Evolutionary conservation across 805 yeast genomes (phyloP).

Genomic region (Geotrichum ghanense): DNA sequence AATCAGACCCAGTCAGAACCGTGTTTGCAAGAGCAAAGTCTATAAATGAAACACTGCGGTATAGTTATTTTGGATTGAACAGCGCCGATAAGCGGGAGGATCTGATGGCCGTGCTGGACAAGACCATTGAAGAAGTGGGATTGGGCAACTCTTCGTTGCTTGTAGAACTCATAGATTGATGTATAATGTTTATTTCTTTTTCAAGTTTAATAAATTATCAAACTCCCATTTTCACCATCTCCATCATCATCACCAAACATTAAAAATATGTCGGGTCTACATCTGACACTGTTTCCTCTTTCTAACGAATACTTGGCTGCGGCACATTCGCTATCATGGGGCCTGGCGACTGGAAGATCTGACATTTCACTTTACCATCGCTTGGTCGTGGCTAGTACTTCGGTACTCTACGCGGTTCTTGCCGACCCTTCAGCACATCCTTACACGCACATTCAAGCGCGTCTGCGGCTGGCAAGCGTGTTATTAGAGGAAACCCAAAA

Average conservation of each 20-base stretch:
- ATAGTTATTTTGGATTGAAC: slow-evolving; percentile 42
- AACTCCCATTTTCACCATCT: too few species aligned
- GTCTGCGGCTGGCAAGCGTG: background rate
- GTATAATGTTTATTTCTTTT: too few species aligned
- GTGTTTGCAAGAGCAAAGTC: slow-evolving; percentile 58
- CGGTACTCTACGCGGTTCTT: background rate
- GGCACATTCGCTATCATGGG: background rate
- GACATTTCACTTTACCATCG: background rate
- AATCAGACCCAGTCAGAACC: slow-evolving; percentile 43
- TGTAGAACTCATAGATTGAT: slow-evolving; percentile 40
- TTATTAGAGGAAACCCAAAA: background rate
- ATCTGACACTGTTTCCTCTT: background rate
- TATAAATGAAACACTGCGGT: slow-evolving; percentile 31
- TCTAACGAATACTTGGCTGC: background rate
- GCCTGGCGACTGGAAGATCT: background rate
- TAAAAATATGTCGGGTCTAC: background rate
- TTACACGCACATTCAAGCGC: background rate
- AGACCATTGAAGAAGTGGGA: slow-evolving; percentile 61
- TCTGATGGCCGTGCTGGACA: slow-evolving; percentile 39
- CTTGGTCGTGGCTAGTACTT: background rate
- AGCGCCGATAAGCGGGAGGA: slow-evolving; percentile 40
- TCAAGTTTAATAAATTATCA: too few species aligned
- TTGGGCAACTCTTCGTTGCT: slow-evolving; percentile 72
- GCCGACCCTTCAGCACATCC: background rate
- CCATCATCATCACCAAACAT: too few species aligned